These are phyloP conservation scores for Bauhinia variegata DNA, from an alignment of 306 rosid species.

Conservation along the genomic window DNA sequence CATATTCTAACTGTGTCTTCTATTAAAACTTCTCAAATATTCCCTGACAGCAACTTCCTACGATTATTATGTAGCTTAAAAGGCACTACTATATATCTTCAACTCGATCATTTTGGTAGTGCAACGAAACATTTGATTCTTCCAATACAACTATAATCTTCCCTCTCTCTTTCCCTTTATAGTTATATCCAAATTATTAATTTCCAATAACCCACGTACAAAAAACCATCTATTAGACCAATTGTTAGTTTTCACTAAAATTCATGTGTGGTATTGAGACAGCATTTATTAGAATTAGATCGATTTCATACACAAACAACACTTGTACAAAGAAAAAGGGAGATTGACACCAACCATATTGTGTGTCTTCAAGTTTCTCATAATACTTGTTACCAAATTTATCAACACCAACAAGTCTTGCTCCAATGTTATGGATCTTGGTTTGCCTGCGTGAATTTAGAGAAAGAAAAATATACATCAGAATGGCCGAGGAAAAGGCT, in stretches of 20 bases:
- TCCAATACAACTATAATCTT: background rate
- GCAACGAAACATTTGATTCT: background rate
- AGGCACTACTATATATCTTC: background rate
- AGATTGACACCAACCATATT: conserved; percentile 63
- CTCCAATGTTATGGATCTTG: conserved; percentile 95
- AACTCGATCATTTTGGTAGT: background rate
- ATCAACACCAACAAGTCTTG: conserved; percentile 89
- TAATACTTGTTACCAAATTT: conserved; percentile 89
- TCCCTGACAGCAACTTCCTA: background rate
- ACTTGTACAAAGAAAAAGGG: background rate
- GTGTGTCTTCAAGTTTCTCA: conserved; percentile 64
- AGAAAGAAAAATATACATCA: conserved; percentile 31
- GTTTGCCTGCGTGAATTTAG: conserved; percentile 73
- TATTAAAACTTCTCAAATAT: background rate
- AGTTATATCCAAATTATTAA: background rate
- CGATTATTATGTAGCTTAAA: background rate
- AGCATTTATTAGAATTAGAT: conserved; percentile 20
- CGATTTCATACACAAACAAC: background rate
- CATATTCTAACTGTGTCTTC: background rate
- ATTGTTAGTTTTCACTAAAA: conserved; percentile 12
- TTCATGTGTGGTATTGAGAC: background rate
- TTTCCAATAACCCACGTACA: conserved; percentile 1
- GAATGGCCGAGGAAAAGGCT: conserved; percentile 12
- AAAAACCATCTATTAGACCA: background rate
- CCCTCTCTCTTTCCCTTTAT: background rate